Evolutionary conservation across 257 asterid genomes (phyloP), one percentile per base, ranked within the genome.

Genomic region (Plantago elongata): DNA sequence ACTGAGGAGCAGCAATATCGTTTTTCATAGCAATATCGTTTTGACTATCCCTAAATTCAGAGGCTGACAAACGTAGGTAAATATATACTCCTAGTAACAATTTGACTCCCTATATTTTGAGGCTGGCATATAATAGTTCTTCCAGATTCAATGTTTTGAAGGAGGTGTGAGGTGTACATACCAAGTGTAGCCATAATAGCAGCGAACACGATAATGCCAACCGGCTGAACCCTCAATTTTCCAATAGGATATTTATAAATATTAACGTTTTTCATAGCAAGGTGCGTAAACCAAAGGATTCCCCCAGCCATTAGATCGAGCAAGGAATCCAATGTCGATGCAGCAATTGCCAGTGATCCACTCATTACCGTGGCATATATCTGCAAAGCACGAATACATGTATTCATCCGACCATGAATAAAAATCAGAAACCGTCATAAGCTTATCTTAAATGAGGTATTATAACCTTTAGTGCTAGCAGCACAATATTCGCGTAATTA

Each of bases 261-360:
- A 76, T 91, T 86, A 34, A 91, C 77, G 27, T 70, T 79, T 71
- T 91, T 86, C 98, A 91, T 88, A 2, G 96, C 77, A 11, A 84
- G 72, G 76, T 91, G 96, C 52, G 89, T 78, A 52, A 91, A 77
- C 98, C 98, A 91, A 27, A 91, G 85, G 71, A 91, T 88, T 64
- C 86, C 96, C 64, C 96, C 98, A 45, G 98, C 98, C 92, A 91
- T 77, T 45, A 91, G 89, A 86, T 91, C 98, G 15, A 91, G 96
- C 51, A 91, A 84, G 1, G 98, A 91, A 78, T 91, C 98, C 70
- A 91, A 72, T 56, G 98, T 91, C 3, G 98, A 91, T 11, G 98
- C 98, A 44, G 98, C 98, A 69, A 91, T 82, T 60, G 98, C 98
- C 52, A 91, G 68, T 1, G 98, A 91, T 17, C 96, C 84, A 57